These are phyloP conservation scores for Claviceps cyperi DNA, from an alignment of 2,329 filamentous ascomycete species.

Conservation along the genomic window DNA sequence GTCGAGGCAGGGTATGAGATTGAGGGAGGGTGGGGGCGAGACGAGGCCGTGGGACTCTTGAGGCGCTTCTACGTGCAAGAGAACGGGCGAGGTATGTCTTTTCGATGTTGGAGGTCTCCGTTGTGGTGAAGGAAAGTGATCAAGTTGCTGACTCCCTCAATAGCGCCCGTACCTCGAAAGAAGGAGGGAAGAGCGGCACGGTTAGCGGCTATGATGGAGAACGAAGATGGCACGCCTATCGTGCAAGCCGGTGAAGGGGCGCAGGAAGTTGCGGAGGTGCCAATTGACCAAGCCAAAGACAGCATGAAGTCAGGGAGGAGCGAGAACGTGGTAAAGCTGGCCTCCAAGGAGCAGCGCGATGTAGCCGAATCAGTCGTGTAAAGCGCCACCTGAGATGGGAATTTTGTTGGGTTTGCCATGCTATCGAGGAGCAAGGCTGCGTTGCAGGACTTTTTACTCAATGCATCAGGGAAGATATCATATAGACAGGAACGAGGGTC, in stretches of 20 bases:
- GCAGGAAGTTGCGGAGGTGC: background rate
- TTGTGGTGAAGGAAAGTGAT: background rate
- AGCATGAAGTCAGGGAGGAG: background rate
- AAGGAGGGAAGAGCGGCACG: constrained; percentile 41
- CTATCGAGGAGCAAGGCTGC: background rate
- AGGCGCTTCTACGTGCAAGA: constrained; percentile 96
- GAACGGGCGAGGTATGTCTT: constrained; percentile 65
- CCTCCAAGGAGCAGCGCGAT: background rate
- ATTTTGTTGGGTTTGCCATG: background rate
- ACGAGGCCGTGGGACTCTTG: constrained; percentile 85
- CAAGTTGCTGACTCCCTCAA: constrained; percentile 7
- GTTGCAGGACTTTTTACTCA: background rate
- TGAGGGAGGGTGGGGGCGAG: constrained; percentile 73
- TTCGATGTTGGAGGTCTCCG: background rate
- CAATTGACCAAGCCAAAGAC: background rate
- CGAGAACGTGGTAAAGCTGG: background rate
- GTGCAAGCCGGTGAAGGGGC: background rate
- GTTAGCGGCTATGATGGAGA: constrained; percentile 36
- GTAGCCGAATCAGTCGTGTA: background rate
- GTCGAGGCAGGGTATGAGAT: constrained; percentile 70
- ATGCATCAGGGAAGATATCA: background rate
- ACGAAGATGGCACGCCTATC: constrained; percentile 14
- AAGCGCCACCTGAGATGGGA: background rate
- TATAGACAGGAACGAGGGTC: background rate
- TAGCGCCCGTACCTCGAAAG: constrained; percentile 37